Evolutionary conservation across 2,329 filamentous ascomycete species (phyloP), one percentile per base, ranked within the genome.

Genomic region (Dendrostoma leiphaemia): DNA sequence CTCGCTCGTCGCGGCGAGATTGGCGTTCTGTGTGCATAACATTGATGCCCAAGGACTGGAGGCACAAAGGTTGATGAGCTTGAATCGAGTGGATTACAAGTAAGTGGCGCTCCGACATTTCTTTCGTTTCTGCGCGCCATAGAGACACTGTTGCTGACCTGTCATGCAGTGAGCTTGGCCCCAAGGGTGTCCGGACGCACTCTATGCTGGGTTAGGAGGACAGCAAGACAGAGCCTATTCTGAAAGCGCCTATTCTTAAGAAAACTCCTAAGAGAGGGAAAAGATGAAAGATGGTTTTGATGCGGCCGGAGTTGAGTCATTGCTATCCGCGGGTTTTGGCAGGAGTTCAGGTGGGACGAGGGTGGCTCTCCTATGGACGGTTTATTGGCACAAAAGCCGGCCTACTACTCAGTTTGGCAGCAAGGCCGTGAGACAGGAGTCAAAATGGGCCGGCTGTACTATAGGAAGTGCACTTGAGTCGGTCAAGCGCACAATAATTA

Each of bases 1-100:
- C 10, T 89, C 90, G 2, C 90, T 96, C 71, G 88, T 96, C 29
- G 90, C 89, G 1, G 91, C 89, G 2, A 70, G 81, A 19, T 73
- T 84, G 51, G 80, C 79, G 2, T 84, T 80, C 63, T 83, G 80
- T 62, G 69, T 83, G 60, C 81, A 84, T 61, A 83, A 83, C 62
- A 67, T 82, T 63, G 81, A 84, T 53, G 74, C 72, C 26, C 71
- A 75, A 59, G 73, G 74, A 15, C 58, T 76, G 41, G 81, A 84
- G 65, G 72, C 74, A 15, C 80, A 83, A 67, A 72, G 79, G 40
- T 63, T 74, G 54, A 83, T 83, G 77, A 83, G 79, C 60, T 66
- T 84, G 53, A 81, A 71, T 60, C 73, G 82, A 35, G 76, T 83
- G 3, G 82, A 85, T 60, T 85, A 83, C 64, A 84, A 85, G 82